These are phyloP conservation scores for Ephemerocybe angulata DNA, from an alignment of 768 basidiomycete genomes.

Conservation along the genomic window DNA sequence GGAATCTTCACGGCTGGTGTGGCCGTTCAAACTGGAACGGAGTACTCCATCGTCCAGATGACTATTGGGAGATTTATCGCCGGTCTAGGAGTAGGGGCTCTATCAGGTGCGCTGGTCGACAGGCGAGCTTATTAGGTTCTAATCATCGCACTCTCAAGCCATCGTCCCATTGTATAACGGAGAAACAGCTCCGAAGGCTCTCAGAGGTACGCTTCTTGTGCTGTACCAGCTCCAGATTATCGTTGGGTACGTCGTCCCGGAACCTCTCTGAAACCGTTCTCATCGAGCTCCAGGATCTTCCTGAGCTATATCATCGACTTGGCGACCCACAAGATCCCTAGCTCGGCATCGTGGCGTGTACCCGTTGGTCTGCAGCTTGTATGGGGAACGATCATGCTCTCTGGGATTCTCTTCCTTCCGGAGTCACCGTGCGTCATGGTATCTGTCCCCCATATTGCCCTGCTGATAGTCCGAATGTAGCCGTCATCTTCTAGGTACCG, in stretches of 20 bases:
- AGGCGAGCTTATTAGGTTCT: not conserved
- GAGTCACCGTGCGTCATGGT: constrained; percentile 62
- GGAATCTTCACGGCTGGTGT: constrained; percentile 68
- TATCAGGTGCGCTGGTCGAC: constrained; percentile 49
- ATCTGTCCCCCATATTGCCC: not conserved
- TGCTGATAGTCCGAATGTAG: constrained; percentile 26
- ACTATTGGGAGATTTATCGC: constrained; percentile 72
- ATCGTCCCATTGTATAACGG: constrained; percentile 73
- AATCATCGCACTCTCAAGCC: constrained; percentile 19
- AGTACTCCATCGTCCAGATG: constrained; percentile 57
- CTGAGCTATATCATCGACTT: constrained; percentile 69
- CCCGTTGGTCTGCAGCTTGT: constrained; percentile 73
- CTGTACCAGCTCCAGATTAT: constrained; percentile 80
- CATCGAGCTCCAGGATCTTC: constrained; percentile 48
- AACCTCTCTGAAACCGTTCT: not conserved
- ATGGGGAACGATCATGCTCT: constrained; percentile 64
- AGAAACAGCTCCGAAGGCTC: constrained; percentile 70
- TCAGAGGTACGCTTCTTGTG: constrained; percentile 68
- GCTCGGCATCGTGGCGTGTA: constrained; percentile 68
- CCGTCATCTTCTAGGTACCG: constrained; percentile 53
- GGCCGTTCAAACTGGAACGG: constrained; percentile 66
- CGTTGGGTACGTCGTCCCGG: constrained; percentile 44
- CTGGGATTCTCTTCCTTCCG: constrained; percentile 71
- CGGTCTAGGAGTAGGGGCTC: constrained; percentile 72
- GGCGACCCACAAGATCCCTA: constrained; percentile 52